Percentiles rank a stretch among this genome's conserved stretches.
phyloP scores from a whole-genome alignment of 2,329 filamentous ascomycete species.

The Arthroderma uncinatum region DNA sequence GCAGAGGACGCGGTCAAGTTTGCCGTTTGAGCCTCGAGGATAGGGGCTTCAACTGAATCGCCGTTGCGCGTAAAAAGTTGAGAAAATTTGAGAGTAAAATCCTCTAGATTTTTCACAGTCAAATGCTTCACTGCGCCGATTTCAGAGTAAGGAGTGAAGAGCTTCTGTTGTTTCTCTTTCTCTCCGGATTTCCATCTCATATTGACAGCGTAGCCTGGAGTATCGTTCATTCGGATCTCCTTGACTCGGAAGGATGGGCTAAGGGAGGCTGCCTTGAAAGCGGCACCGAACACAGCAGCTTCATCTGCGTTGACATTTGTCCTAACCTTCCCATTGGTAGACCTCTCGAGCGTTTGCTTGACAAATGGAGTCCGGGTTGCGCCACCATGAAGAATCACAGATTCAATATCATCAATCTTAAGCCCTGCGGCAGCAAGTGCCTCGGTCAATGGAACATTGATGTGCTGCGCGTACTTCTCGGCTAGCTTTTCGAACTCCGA shows the following conservation, averaged over 20 bases:
- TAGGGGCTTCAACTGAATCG: conserved; percentile 44
- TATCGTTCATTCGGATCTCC: conserved; percentile 79
- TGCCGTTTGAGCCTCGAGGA: conserved; percentile 59
- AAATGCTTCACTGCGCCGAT: conserved; percentile 73
- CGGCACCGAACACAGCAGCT: conserved; percentile 88
- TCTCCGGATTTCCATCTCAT: conserved; percentile 64
- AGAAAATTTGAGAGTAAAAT: conserved; percentile 70
- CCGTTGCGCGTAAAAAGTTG: conserved; percentile 51
- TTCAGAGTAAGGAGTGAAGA: conserved; percentile 69
- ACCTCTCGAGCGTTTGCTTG: conserved; percentile 71
- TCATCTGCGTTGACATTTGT: conserved; percentile 96
- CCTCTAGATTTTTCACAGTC: conserved; percentile 67
- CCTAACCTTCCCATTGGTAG: conserved; percentile 65
- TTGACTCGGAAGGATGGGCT: conserved; percentile 96
- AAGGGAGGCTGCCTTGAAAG: conserved; percentile 82
- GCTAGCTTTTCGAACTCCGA: conserved; percentile 71
- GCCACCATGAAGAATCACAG: conserved; percentile 86
- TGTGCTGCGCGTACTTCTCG: conserved; percentile 54
- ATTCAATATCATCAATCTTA: conserved; percentile 65
- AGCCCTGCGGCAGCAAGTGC: conserved; percentile 65
- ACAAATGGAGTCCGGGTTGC: conserved; percentile 86
- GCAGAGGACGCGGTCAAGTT: conserved; percentile 80
- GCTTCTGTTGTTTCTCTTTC: conserved; percentile 64
- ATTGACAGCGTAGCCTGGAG: conserved; percentile 58
- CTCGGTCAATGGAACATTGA: conserved; percentile 57